Percentiles rank a stretch among this genome's conserved stretches.
These are phyloP conservation scores for Boletus eberwhitei DNA, from an alignment of 768 basidiomycete genomes.

Conservation along the genomic window DNA sequence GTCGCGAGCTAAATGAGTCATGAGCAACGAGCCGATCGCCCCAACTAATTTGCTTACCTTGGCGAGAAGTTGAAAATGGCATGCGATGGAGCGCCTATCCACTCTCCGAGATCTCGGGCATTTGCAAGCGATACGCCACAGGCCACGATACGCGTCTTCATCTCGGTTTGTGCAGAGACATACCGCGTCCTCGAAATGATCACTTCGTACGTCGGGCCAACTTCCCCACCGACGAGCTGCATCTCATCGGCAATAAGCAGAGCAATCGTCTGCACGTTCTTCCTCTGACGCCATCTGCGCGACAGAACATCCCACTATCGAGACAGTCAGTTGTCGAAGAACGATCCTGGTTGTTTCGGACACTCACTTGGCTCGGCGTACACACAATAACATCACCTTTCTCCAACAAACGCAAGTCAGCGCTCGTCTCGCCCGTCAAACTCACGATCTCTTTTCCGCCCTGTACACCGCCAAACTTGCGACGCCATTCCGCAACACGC, in stretches of 20 bases:
- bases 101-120: conserved; percentile 92
- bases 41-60: conserved; percentile 43
- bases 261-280: conserved; percentile 92
- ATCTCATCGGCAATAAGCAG: conserved; percentile 94
- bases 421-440: conserved; percentile 90
- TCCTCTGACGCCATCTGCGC: conserved; percentile 92
- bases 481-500: conserved; percentile 83
- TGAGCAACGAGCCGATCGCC: conserved; percentile 8
- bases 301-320: conserved; percentile 92
- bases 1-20: conserved; percentile 67
- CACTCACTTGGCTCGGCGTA: conserved; percentile 80
- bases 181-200: conserved; percentile 96
- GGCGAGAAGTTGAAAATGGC: conserved; percentile 98
- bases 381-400: conserved; percentile 93
- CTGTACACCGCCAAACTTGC: conserved; percentile 78
- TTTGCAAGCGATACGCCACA: conserved; percentile 95
- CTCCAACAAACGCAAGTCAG: conserved; percentile 85
- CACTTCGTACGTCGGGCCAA: conserved; percentile 95
- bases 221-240: conserved; percentile 90
- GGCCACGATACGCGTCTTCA: conserved; percentile 91
- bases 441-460: conserved; percentile 93
- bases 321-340: neutral
- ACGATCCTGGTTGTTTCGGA: neutral
- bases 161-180: conserved; percentile 89
- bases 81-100: conserved; percentile 93